A percentile compares a stretch with the other conserved stretches of the same genome.
phyloP scores from a whole-genome alignment of 441 rosid species.

The Brassica balearica region DNA sequence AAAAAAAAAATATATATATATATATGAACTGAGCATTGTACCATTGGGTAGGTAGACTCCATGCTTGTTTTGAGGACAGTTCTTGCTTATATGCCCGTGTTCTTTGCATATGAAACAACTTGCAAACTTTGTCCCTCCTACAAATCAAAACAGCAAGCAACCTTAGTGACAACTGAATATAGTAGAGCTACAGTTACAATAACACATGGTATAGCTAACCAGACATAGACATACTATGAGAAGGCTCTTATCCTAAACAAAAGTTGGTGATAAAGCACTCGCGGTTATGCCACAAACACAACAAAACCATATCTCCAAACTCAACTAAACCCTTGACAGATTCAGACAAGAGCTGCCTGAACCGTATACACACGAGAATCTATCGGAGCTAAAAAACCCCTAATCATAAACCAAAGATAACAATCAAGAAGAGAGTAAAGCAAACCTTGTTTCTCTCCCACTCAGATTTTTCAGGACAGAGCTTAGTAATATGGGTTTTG shows the following conservation, averaged over 20 bases:
- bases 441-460: not conserved
- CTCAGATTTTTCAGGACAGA: no score
- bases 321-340: not conserved
- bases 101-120: conserved; percentile 60
- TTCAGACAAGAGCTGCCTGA: not conserved
- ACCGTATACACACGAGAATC: not conserved
- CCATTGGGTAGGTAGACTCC: conserved; percentile 99
- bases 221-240: not conserved
- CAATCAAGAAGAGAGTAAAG: no score
- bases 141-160: not conserved
- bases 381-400: no score
- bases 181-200: not conserved
- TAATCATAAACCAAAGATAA: no score
- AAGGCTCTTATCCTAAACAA: not conserved
- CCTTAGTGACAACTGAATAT: not conserved
- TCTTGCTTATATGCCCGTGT: conserved; percentile 87
- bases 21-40: conserved; percentile 31
- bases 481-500: conserved; percentile 74
- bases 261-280: not conserved
- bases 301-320: not conserved
- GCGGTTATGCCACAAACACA: not conserved
- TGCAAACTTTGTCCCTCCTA: conserved; percentile 45
- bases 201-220: no score
- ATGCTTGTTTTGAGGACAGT: conserved; percentile 77
- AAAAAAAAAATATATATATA: not conserved